Evolutionary conservation across 176 grass and related monocot species (phyloP).

Genomic region (Avena atlantica): DNA sequence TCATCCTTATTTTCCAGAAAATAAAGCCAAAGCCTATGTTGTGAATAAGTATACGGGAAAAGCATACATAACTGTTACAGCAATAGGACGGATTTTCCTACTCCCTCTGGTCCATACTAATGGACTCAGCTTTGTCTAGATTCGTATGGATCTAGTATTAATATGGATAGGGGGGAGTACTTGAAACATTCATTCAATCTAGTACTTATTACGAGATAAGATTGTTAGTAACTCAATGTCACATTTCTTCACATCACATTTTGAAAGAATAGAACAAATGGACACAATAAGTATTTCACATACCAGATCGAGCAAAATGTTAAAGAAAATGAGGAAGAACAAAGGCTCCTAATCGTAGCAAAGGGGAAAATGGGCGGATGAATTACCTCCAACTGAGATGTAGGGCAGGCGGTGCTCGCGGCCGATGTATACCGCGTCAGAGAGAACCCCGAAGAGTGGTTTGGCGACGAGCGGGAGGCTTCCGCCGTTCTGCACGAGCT

Average conservation of each 20-base stretch:
- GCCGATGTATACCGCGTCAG: slow-evolving; percentile 66
- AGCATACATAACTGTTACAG: background rate
- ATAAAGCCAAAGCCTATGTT: background rate
- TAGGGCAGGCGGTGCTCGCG: slow-evolving; percentile 67
- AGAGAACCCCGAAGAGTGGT: slow-evolving; percentile 81
- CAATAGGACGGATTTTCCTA: background rate
- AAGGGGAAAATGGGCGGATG: background rate
- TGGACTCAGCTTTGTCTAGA: too few relatives aligned
- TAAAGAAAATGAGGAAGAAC: background rate
- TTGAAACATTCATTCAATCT: background rate
- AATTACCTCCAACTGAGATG: slow-evolving; percentile 70
- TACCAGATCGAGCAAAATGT: background rate
- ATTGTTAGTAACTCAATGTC: background rate
- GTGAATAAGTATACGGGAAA: background rate
- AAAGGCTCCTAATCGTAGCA: background rate
- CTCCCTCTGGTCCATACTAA: too few relatives aligned
- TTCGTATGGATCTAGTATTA: too few relatives aligned
- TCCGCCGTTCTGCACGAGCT: slow-evolving; percentile 74
- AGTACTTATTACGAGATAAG: background rate
- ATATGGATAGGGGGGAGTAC: too few relatives aligned
- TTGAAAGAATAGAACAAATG: background rate
- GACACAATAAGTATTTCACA: background rate
- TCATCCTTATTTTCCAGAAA: background rate
- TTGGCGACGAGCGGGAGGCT: slow-evolving; percentile 81
- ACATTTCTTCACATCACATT: background rate